Evolutionary conservation across 2,329 filamentous ascomycete genomes (phyloP).

Genomic region (Aspergillus tanneri): DNA sequence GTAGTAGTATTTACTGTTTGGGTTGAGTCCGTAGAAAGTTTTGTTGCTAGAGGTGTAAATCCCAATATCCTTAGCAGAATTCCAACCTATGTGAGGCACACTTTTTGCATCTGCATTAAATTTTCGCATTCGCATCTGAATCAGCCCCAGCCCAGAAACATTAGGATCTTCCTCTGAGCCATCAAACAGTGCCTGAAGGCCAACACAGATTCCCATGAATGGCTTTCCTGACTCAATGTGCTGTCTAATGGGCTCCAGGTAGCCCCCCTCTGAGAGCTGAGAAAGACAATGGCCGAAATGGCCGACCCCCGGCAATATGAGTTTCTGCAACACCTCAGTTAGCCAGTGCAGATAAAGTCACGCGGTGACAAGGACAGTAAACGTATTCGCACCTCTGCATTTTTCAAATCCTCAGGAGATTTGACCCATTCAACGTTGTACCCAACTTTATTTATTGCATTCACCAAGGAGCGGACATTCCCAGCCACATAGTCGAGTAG

Average conservation of each 20-base stretch:
- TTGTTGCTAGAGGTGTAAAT: conserved; percentile 45
- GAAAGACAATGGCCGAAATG: conserved; percentile 95
- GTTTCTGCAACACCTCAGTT: conserved; percentile 59
- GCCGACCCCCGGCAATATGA: conserved; percentile 93
- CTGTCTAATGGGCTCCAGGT: conserved; percentile 74
- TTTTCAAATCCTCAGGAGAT: conserved; percentile 76
- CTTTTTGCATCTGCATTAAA: conserved; percentile 79
- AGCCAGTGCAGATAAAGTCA: conserved; percentile 1
- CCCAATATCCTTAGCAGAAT: conserved; percentile 67
- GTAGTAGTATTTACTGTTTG: conserved; percentile 95
- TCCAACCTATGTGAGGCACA: conserved; percentile 99
- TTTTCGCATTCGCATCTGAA: conserved; percentile 68
- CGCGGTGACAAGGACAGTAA: not conserved
- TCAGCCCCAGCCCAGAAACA: conserved; percentile 71
- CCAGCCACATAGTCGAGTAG: conserved; percentile 85
- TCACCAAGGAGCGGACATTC: conserved; percentile 92
- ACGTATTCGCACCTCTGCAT: conserved; percentile 68
- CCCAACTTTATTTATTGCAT: conserved; percentile 94
- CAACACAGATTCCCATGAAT: conserved; percentile 97
- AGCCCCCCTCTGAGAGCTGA: conserved; percentile 78
- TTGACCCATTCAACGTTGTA: conserved; percentile 91
- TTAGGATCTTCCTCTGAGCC: conserved; percentile 75
- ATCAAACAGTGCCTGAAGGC: conserved; percentile 84
- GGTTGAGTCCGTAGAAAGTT: conserved; percentile 73
- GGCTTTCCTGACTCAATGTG: conserved; percentile 91